phyloP scores from a whole-genome alignment of 768 basidiomycete species.

The Auriculariales sp. region DNA sequence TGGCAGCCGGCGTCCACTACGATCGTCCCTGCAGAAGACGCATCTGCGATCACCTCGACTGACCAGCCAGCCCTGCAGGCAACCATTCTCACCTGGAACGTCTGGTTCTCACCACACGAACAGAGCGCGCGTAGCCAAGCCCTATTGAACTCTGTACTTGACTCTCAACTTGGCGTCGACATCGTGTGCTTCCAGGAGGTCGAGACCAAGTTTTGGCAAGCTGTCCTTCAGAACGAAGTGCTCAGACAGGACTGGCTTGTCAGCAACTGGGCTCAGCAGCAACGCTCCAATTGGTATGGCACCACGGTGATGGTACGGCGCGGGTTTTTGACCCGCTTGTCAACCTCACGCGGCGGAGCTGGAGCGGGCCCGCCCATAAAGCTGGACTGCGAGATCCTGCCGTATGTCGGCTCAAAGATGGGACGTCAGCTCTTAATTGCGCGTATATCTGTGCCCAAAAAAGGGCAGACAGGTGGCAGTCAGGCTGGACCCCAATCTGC shows the following conservation, averaged over 20 bases:
- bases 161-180: background rate
- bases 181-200: background rate
- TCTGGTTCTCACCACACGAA: background rate
- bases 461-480: too few species aligned
- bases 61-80: too few species aligned
- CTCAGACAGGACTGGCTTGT: background rate
- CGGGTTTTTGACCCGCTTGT: background rate
- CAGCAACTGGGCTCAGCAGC: background rate
- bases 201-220: background rate
- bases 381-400: background rate
- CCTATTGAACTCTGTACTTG: background rate
- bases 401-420: background rate
- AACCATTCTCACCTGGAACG: background rate
- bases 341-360: too few species aligned
- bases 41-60: too few species aligned
- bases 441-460: background rate
- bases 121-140: background rate
- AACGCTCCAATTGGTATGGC: background rate
- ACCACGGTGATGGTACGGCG: background rate
- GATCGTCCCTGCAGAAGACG: too few species aligned
- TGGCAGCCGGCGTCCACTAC: too few species aligned
- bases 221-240: background rate
- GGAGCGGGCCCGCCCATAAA: background rate
- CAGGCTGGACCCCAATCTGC: too few species aligned
- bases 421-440: background rate